Evolutionary conservation across 2,329 filamentous ascomycete species (phyloP), one percentile per base, ranked within the genome.

Genomic region (Helminthosporium solani): DNA sequence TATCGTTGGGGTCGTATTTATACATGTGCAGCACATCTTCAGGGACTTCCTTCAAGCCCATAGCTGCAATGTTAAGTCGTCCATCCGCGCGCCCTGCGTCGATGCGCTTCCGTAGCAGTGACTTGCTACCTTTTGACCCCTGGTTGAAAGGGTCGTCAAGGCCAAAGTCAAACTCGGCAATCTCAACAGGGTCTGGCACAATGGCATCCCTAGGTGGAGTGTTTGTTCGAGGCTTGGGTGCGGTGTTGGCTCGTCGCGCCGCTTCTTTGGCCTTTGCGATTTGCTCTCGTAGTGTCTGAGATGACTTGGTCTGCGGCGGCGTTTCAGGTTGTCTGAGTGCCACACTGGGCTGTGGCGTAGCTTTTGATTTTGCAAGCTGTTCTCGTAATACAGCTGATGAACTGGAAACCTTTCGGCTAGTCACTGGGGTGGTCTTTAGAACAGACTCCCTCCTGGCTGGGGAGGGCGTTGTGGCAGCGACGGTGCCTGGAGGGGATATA

Each of bases 341-440:
- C 7, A 35, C 40, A 15, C 59, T 48, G 16, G 53, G 63, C 48
- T 63, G 71, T 44, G 83, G 86, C 2, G 90, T 88, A 2, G 90
- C 90, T 64, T 92, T 95, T 1, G 94, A 92, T 59, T 91, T 92
- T 30, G 91, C 90, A 52, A 97, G 96, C 43, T 94, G 91, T 41
- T 96, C 90, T 27, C 94, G 83, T 12, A 99, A 73, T 0, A 90
- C 85, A 14, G 81, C 76, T 0, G 92, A 96, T 0, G 90, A 90
- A 58, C 88, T 94, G 5, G 75, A 71, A 1, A 68, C 68, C 47
- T 75, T 79, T 28, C 70, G 54, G 18, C 53, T 42, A 2, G 64
- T 58, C 6, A 54, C 53, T 34, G 61, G 66, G 12, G 69, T 61
- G 46, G 74, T 71, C 18, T 58, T 62, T 3, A 57, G 42, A 6